phyloP scores from a whole-genome alignment of 2,329 filamentous ascomycete genomes.

The Fusarium pseudograminearum region DNA sequence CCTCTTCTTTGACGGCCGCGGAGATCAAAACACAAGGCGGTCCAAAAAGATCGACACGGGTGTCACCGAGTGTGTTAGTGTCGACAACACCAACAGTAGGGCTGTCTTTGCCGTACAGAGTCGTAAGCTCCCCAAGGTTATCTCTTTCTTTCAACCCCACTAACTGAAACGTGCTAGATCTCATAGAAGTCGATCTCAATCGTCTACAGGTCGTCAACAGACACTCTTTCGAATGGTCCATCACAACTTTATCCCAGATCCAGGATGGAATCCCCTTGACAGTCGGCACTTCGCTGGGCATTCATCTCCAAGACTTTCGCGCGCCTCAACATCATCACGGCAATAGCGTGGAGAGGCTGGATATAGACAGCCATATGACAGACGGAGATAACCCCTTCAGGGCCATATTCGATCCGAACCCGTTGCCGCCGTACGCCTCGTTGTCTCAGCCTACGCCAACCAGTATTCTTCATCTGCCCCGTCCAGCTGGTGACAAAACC shows the following conservation, averaged over 20 bases:
- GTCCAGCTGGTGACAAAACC: slow-evolving; percentile 62
- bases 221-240: slow-evolving; percentile 81
- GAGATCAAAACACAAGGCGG: slow-evolving; percentile 58
- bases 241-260: slow-evolving; percentile 83
- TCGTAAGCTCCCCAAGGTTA: slow-evolving; percentile 58
- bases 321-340: slow-evolving; percentile 51
- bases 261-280: slow-evolving; percentile 78
- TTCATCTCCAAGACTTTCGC: slow-evolving; percentile 86
- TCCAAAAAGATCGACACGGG: slow-evolving; percentile 77
- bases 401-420: slow-evolving; percentile 64
- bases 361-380: slow-evolving; percentile 49
- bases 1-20: slow-evolving; percentile 68
- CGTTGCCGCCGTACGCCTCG: slow-evolving; percentile 72
- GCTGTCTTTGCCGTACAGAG: slow-evolving; percentile 86
- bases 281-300: slow-evolving; percentile 82
- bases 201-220: slow-evolving; percentile 77
- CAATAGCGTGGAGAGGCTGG: slow-evolving; percentile 55
- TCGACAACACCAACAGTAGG: slow-evolving; percentile 74
- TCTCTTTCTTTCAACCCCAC: background rate
- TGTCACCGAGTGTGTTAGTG: slow-evolving; percentile 84
- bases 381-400: slow-evolving; percentile 50
- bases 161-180: slow-evolving; percentile 51
- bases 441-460: slow-evolving; percentile 85
- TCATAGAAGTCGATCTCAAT: slow-evolving; percentile 85
- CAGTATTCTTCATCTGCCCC: slow-evolving; percentile 82